Conservation (phyloP, 2,329 filamentous ascomycete species). For the Ophidiomyces ophidiicola region DNA sequence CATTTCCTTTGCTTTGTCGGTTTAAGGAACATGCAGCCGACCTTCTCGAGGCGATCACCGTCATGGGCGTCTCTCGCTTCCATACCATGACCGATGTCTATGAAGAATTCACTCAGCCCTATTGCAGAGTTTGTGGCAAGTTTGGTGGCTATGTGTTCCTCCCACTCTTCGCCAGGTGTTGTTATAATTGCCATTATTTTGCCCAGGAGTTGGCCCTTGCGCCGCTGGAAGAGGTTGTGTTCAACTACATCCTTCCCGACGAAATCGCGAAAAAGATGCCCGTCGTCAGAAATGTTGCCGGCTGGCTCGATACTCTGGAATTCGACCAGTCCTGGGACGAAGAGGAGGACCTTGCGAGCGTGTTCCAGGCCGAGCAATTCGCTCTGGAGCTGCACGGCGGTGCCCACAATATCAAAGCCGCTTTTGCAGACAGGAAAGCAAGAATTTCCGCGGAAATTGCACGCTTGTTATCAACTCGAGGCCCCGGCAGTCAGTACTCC, state of each 20-base stretch:
- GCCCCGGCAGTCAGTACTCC: too few species aligned
- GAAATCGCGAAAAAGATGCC: neutral
- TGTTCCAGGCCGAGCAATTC: neutral
- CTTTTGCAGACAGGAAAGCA: neutral
- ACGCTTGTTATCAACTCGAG: too few species aligned
- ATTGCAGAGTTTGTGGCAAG: neutral
- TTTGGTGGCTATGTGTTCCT: constrained; percentile 4
- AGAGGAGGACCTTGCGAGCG: neutral
- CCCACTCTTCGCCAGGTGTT: neutral
- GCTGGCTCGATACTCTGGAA: neutral
- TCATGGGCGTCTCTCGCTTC: neutral
- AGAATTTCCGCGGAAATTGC: too few species aligned
- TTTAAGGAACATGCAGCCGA: neutral
- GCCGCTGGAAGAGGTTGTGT: neutral
- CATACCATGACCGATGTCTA: neutral
- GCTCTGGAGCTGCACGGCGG: neutral
- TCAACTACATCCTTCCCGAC: neutral
- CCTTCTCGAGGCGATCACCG: neutral
- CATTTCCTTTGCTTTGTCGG: neutral
- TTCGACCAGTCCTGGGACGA: neutral
- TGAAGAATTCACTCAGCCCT: neutral
- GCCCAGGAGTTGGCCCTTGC: neutral
- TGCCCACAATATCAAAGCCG: neutral
- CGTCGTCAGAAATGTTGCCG: neutral
- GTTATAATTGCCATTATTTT: constrained; percentile 1